Percentiles rank a stretch among this genome's conserved stretches.
These are phyloP conservation scores for Erysimum pusillum DNA, from an alignment of 441 rosid species.

Conservation along the genomic window DNA sequence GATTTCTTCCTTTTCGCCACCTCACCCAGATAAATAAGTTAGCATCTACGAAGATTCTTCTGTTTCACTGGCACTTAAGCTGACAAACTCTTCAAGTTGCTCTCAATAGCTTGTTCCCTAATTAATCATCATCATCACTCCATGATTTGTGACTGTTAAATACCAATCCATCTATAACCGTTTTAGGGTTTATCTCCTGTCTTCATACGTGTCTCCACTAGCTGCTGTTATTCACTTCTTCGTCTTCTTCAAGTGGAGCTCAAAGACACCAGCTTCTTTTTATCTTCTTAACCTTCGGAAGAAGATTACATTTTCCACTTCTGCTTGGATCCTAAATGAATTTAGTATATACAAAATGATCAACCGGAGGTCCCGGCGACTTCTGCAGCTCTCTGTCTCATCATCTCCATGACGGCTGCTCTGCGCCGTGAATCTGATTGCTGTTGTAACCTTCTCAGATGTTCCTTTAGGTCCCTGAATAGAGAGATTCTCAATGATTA, in stretches of 20 bases:
- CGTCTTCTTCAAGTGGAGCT: constrained; percentile 27
- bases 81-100: constrained; percentile 30
- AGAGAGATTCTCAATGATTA: constrained; percentile 35
- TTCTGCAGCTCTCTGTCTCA: constrained; percentile 99
- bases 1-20: constrained; percentile 11
- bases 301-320: constrained; percentile 38
- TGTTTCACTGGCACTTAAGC: constrained; percentile 17
- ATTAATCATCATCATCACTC: constrained; percentile 36
- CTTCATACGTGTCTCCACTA: constrained; percentile 27
- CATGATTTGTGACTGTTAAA: constrained; percentile 13
- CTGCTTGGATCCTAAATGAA: constrained; percentile 44
- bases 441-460: constrained; percentile 92
- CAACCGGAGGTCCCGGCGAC: constrained; percentile 70
- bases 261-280: constrained; percentile 15
- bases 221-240: constrained; percentile 30
- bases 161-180: constrained; percentile 23
- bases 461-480: constrained; percentile 92
- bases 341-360: constrained; percentile 56
- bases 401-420: constrained; percentile 99
- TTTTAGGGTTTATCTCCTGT: neutral
- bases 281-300: constrained; percentile 44
- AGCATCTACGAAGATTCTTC: constrained; percentile 19
- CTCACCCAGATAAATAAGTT: constrained; percentile 10
- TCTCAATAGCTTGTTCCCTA: constrained; percentile 27
- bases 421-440: constrained; percentile 98